Evolutionary conservation across 2,329 filamentous ascomycete species (phyloP).

Genomic region (Sporothrix schenckii): DNA sequence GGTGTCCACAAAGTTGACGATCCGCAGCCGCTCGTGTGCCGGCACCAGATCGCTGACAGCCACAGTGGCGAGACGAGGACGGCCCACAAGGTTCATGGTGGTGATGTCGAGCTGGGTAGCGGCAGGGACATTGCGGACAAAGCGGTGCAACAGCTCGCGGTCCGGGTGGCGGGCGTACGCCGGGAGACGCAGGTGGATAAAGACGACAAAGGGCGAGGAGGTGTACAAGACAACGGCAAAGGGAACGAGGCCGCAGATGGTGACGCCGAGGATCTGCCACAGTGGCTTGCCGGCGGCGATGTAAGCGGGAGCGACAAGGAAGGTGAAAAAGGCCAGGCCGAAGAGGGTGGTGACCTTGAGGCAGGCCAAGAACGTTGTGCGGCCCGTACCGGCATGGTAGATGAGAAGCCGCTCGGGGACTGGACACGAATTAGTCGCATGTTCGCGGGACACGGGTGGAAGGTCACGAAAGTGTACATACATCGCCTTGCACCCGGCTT

Average conservation of each 20-base stretch:
- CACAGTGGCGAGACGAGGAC: slow-evolving; percentile 51
- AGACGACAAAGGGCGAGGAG: slow-evolving; percentile 71
- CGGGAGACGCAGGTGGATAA: slow-evolving; percentile 71
- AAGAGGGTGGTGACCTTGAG: slow-evolving; percentile 73
- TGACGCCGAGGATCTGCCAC: slow-evolving; percentile 48
- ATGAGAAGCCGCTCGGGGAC: slow-evolving; percentile 64
- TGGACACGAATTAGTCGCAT: not conserved
- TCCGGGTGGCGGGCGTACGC: slow-evolving; percentile 57
- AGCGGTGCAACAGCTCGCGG: slow-evolving; percentile 57
- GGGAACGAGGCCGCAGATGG: slow-evolving; percentile 64
- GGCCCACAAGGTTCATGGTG: slow-evolving; percentile 59
- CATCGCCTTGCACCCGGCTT: slow-evolving; percentile 11
- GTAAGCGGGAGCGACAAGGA: slow-evolving; percentile 65
- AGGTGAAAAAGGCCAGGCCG: slow-evolving; percentile 65
- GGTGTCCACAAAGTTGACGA: slow-evolving; percentile 44
- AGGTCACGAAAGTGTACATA: not conserved
- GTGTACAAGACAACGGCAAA: slow-evolving; percentile 66
- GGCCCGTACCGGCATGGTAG: slow-evolving; percentile 72
- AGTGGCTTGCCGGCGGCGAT: slow-evolving; percentile 47
- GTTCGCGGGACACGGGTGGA: not conserved
- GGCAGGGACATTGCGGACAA: slow-evolving; percentile 51
- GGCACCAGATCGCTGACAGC: slow-evolving; percentile 44
- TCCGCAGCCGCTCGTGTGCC: slow-evolving; percentile 42
- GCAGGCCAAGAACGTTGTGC: slow-evolving; percentile 68
- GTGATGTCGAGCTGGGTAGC: slow-evolving; percentile 55